phyloP scores from a whole-genome alignment of 495 filamentous ascomycete genomes.

The Tuber umbilicatum region DNA sequence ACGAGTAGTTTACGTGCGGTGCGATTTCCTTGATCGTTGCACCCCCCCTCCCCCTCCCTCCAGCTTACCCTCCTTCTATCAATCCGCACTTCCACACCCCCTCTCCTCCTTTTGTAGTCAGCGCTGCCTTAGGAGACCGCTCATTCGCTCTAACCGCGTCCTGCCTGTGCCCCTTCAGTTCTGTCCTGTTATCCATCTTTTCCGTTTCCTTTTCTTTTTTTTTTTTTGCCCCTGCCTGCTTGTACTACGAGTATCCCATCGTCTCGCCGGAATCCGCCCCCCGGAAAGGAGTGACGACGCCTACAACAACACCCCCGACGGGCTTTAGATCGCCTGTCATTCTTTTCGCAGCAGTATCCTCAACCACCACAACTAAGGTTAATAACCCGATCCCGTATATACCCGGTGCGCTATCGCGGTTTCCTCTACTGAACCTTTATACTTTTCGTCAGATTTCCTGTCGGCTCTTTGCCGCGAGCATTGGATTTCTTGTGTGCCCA shows the following conservation, averaged over 20 bases:
- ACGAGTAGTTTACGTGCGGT: not conserved
- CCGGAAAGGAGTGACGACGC: slow-evolving; percentile 31
- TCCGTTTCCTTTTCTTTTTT: not conserved
- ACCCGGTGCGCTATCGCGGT: not conserved
- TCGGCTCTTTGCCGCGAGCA: not conserved
- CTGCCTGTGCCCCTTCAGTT: not conserved
- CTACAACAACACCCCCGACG: slow-evolving; percentile 30
- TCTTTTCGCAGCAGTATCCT: slow-evolving; percentile 11
- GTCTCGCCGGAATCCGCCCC: slow-evolving; percentile 3
- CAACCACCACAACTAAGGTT: not conserved
- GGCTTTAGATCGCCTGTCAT: slow-evolving; percentile 13
- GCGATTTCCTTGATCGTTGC: not conserved
- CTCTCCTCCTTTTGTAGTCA: not conserved
- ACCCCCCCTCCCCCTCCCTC: not conserved
- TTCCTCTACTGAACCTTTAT: not conserved
- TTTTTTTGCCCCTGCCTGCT: not conserved
- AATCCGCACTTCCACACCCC: not conserved
- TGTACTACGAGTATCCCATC: not conserved
- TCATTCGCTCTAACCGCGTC: not conserved
- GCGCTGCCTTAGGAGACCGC: not conserved
- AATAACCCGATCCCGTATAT: not conserved
- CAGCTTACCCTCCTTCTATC: not conserved
- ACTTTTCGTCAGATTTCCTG: not conserved
- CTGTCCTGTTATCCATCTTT: not conserved
- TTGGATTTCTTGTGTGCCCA: not conserved